Evolutionary conservation across 345 rosid genomes (phyloP).

Genomic region (Linum usitatissimum): DNA sequence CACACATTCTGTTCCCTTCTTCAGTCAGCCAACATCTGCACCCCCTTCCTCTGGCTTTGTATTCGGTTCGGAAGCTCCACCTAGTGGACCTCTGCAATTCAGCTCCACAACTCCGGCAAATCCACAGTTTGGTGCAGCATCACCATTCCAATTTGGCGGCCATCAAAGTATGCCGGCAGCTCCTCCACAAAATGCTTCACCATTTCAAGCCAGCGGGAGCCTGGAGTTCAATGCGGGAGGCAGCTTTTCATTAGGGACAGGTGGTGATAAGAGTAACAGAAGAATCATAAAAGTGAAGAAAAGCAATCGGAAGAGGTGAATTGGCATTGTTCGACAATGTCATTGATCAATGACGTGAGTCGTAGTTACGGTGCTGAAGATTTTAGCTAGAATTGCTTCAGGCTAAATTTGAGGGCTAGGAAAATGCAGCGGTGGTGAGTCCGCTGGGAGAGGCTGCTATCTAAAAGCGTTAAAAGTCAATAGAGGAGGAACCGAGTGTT

Average conservation of each 20-base stretch:
- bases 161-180: slow-evolving; percentile 28
- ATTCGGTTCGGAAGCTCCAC: slow-evolving; percentile 30
- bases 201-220: slow-evolving; percentile 59
- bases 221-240: slow-evolving; percentile 56
- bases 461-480: too few relatives aligned
- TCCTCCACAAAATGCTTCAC: slow-evolving; percentile 36
- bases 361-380: too few relatives aligned
- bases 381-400: too few relatives aligned
- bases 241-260: slow-evolving; percentile 70
- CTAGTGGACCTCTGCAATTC: slow-evolving; percentile 5
- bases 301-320: neutral
- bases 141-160: slow-evolving; percentile 57
- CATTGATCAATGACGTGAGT: neutral
- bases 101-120: neutral
- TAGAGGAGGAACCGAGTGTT: too few relatives aligned
- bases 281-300: slow-evolving; percentile 37
- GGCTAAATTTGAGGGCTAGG: too few relatives aligned
- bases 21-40: slow-evolving; percentile 35
- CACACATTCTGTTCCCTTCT: slow-evolving; percentile 29
- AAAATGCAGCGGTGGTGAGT: too few relatives aligned
- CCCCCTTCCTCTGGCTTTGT: slow-evolving; percentile 25
- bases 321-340: neutral
- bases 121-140: slow-evolving; percentile 14
- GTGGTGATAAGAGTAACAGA: slow-evolving; percentile 56
- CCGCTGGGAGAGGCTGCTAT: too few relatives aligned